Base-by-base conservation (phyloP, 345 rosid species). In the Excoecaria agallocha region DNA sequence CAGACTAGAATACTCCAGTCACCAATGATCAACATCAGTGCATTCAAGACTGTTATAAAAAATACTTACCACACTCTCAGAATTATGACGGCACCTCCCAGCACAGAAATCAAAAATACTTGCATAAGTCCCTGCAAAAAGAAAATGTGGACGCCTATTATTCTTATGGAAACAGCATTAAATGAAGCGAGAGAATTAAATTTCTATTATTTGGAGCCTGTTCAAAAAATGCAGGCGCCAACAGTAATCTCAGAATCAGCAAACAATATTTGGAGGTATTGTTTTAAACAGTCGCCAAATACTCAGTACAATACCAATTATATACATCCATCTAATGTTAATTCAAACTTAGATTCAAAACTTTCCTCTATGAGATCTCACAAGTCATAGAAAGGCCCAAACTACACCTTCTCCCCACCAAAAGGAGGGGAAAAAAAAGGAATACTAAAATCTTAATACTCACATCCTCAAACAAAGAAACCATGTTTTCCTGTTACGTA, bases 31-130 rank as follows among this genome's bases (percentile, higher is more conserved):
- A 6, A 49, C 20, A 66, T 74, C 6, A 45, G 19, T 30, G 19
- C 30, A 17, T 0, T 17, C 22, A 70, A n/a, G n/a, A n/a, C n/a
- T n/a, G n/a, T n/a, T n/a, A n/a, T n/a, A n/a, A n/a, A 61, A 38
- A 37, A 37, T 37, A 22, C 85, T 78, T 85, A 94, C 99, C 90
- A 95, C 98, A 66, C 99, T 93, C 76, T 90, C 96, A 59, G 98
- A 92, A 69, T 85, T 93, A 79, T 95, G 99, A 16, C 98, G 94
- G 71, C 99, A 95, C 79, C 97, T 93, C 78, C 97, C 97, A 71
- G 97, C 81, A 84, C 98, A 95, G 79, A 86, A 95, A 76, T 93
- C 94, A 82, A 95, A 95, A n/a, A 91, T 90, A 72, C 83, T 87
- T 39, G 55, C 70, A 81, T 87, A 95, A 48, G 87, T 86, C 71